Conservation (phyloP, 208 protist genomes). For the Leishmania guyanensis region DNA sequence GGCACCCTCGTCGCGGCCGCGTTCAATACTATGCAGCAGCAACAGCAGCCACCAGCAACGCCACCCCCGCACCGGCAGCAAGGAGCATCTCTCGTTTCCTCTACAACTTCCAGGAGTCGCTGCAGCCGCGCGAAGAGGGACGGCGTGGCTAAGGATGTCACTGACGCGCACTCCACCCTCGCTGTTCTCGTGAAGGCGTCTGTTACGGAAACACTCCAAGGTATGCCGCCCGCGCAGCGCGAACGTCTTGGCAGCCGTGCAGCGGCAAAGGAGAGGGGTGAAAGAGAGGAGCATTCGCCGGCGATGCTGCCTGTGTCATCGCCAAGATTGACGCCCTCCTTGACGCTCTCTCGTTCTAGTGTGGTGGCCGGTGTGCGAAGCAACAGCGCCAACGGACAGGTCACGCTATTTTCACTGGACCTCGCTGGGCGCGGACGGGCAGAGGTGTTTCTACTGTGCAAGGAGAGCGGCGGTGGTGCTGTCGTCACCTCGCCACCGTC, state of each 20-base stretch:
- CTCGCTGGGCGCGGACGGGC: background rate
- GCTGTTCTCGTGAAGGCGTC: conserved; percentile 19
- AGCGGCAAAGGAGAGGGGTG: conserved; percentile 14
- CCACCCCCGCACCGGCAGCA: background rate
- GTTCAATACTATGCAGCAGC: background rate
- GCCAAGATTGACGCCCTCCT: background rate
- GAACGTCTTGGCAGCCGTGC: conserved; percentile 22
- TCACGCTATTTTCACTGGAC: background rate
- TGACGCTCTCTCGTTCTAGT: background rate
- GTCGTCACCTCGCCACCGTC: background rate
- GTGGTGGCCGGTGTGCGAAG: background rate
- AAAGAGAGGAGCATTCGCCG: conserved; percentile 7
- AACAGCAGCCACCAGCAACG: conserved; percentile 4
- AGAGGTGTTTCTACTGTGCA: background rate
- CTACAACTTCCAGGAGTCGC: background rate
- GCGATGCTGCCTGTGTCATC: background rate
- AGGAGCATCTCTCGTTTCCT: background rate
- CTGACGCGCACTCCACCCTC: conserved; percentile 1
- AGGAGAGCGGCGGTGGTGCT: background rate
- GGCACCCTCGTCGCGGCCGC: conserved; percentile 26
- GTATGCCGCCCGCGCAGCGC: conserved; percentile 22
- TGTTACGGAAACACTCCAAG: conserved; percentile 17
- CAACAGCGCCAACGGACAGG: background rate
- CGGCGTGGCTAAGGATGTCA: background rate
- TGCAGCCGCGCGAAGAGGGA: background rate